Base-by-base conservation (phyloP, 768 basidiomycete genomes). In the Mycena galopus region DNA sequence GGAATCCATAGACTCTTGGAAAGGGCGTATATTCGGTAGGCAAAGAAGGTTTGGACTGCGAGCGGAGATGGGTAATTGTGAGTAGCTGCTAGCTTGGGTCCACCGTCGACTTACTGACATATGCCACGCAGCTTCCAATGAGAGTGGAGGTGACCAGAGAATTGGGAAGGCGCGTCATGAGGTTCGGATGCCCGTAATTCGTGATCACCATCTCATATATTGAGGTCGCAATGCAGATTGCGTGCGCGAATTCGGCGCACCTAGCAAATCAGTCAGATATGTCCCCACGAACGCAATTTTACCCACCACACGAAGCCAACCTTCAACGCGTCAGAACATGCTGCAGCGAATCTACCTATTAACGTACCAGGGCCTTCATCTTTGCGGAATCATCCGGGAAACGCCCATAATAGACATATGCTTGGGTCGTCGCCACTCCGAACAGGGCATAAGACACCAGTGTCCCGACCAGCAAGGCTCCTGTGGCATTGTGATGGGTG, bases 171-270 rank as follows among this genome's bases (percentile, higher is more conserved):
- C 14, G 16, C 4, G 7, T n/a, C 10, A 67, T 35, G 27, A 19
- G 56, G 14, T 67, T 57, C 4, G 66, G 57, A n/a, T 59, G 66
- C 5, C 56, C 56, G 29, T 47, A 67, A 37, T 67, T 35, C n/a
- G 55, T 47, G 57, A 67, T 67, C 0, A 37, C 23, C 39, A 67
- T 44, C 23, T 39, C 21, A 25, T 59, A 67, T 10, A 67, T 25
- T 17, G 47, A 9, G 16, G 33, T 42, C 1, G 42, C 66, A 21
- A 67, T 50, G 44, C 56, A 67, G 27, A 67, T 35, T 14, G 42
- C n/a, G 57, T 67, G 66, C 12, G 23, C 66, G 4, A 67, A 6
- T 19, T 67, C 66, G 16, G 21, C 27, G 33, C 58, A 39, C 66
- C 66, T 59, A 30, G 2, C 3, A 14, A 14, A 44, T 5, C 65